Evolutionary conservation across 352 stramenopile genomes (phyloP), one percentile per base, ranked within the genome.

Genomic region (Thraustotheca clavata): DNA sequence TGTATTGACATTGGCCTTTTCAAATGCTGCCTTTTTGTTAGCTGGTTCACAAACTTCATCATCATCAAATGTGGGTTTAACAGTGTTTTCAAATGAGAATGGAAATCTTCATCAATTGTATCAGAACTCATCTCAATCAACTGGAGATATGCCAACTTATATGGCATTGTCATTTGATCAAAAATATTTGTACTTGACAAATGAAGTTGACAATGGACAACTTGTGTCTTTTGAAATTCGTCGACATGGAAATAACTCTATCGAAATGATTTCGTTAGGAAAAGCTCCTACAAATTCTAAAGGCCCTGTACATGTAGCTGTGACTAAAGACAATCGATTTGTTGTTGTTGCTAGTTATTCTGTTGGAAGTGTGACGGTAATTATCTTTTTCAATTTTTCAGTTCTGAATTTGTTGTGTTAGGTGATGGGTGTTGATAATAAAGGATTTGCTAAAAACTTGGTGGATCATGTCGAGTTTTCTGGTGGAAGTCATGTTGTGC

Each of bases 301-400:
- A 20, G 57, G 57, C 36, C 57, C 57, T n/a, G 57, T 65, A 20
- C 57, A 65, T 20, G 5, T 65, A 11, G n/a, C 47, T 18, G n/a
- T 55, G 18, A 65, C 57, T 33, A 50, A 65, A 3, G n/a, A 24
- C 20, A 43, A 27, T 26, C 38, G 39, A 7, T 65, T 40, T 33
- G 36, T 36, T 3, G n/a, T 65, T 16, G 41, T 54, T 26, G 57
- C 34, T 9, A 50, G 55, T 41, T 62, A 62, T 41, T 26, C 12
- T 12, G 57, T 38, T 14, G 39, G 57, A 16, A 38, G n/a, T 22
- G 20, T 65, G 26, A 61, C 52, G 32, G 52, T 61, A 61, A 11
- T 20, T 2, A 2, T 14, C n/a, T 14, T 16, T 4, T 18, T 6
- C 11, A 18, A 46, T 5, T 14, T 9, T 3, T 11, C n/a, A 9